Evolutionary conservation across 108 stramenopile species (phyloP).

Genomic region (Nannochloropsis granulata): DNA sequence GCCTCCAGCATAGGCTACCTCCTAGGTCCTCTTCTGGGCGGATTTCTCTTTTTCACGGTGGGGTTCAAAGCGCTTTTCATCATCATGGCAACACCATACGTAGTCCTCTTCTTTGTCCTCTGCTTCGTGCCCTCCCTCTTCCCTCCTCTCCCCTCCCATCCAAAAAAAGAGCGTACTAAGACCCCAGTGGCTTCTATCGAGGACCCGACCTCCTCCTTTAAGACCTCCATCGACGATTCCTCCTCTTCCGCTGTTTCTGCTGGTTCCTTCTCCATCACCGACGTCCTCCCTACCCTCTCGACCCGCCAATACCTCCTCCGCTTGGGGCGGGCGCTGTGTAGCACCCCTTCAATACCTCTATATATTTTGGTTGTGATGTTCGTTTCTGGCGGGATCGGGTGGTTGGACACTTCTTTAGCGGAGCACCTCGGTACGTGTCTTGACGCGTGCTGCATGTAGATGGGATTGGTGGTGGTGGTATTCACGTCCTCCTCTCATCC

Average conservation of each 20-base stretch:
- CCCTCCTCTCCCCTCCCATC: neutral
- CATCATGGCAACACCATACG: too few species aligned
- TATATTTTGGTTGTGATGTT: neutral
- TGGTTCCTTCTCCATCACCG: neutral
- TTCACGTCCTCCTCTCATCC: too few species aligned
- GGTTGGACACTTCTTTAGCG: neutral
- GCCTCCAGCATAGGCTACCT: neutral
- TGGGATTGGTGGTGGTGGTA: too few species aligned
- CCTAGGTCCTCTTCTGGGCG: neutral
- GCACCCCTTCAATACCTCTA: neutral
- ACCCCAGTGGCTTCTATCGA: neutral
- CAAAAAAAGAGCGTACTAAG: too few species aligned
- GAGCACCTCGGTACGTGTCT: neutral
- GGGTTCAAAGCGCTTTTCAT: neutral
- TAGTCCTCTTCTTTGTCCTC: neutral
- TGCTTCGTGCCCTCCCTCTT: neutral
- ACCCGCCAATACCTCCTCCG: neutral
- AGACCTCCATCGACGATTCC: neutral
- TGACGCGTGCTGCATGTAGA: too few species aligned
- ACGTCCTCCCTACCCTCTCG: neutral
- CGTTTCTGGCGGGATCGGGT: neutral
- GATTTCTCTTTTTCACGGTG: neutral
- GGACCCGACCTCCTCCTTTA: neutral
- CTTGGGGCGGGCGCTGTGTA: neutral
- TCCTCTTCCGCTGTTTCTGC: neutral